phyloP scores from a whole-genome alignment of 208 protist genomes.

The Leishmania gerbilli region DNA sequence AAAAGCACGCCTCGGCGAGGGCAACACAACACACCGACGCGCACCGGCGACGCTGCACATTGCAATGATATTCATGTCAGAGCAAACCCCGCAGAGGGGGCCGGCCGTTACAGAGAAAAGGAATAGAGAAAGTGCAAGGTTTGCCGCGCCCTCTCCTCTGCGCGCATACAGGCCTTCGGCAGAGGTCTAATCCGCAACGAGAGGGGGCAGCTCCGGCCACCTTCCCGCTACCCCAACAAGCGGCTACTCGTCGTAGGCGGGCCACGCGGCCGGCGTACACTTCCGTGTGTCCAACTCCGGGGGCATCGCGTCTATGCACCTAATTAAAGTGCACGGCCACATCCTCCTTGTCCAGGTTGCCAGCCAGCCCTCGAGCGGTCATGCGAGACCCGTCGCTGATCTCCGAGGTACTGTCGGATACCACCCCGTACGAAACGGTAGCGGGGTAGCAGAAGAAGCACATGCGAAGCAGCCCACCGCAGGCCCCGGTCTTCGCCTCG shows the following conservation, averaged over 20 bases:
- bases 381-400: constrained; percentile 16
- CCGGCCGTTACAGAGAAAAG: not conserved
- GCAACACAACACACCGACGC: not conserved
- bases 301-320: constrained; percentile 1
- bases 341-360: constrained; percentile 3
- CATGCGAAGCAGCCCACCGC: constrained; percentile 8
- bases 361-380: constrained; percentile 11
- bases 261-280: constrained; percentile 5
- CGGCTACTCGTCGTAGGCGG: constrained; percentile 13
- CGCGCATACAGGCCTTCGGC: not conserved
- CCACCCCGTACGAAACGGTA: constrained; percentile 14
- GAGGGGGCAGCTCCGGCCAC: not conserved
- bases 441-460: constrained; percentile 28
- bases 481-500: constrained; percentile 5
- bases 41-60: not conserved
- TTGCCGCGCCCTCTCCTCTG: not conserved
- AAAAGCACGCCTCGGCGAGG: not conserved
- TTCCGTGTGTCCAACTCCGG: constrained; percentile 9
- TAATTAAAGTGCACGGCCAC: constrained; percentile 11
- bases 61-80: not conserved
- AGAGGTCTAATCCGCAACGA: not conserved
- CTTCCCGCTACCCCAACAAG: not conserved
- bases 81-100: not conserved
- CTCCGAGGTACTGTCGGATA: constrained; percentile 16
- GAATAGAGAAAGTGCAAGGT: not conserved